These are phyloP conservation scores for Cordyceps cateniannulata DNA, from an alignment of 2,329 filamentous ascomycete genomes.

Conservation along the genomic window DNA sequence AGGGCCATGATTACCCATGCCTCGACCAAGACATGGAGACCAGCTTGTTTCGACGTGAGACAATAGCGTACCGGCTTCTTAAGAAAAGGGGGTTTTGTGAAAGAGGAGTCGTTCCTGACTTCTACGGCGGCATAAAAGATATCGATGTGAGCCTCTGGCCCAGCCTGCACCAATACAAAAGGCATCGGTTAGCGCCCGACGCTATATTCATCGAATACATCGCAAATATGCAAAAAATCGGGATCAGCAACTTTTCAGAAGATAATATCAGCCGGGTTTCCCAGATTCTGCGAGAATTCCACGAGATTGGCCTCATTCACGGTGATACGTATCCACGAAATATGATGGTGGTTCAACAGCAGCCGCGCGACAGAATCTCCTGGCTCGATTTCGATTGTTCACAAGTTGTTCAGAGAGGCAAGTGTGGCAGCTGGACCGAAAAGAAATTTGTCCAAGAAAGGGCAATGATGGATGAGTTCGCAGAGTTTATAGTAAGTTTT, in stretches of 20 bases:
- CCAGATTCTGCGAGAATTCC: not conserved
- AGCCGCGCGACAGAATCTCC: not conserved
- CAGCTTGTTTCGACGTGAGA: not conserved
- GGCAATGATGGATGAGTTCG: not conserved
- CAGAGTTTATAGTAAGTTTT: too few relatives aligned
- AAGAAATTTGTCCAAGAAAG: not conserved
- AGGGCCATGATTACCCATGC: too few relatives aligned
- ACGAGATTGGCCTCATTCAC: not conserved
- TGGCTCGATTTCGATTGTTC: not conserved
- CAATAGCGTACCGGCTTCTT: not conserved
- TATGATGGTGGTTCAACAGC: not conserved
- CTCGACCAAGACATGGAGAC: too few relatives aligned
- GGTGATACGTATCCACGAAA: not conserved
- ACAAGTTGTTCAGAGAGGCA: not conserved
- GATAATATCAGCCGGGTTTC: not conserved
- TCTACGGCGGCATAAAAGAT: not conserved
- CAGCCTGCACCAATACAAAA: not conserved
- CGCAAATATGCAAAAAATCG: not conserved
- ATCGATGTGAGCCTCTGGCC: not conserved
- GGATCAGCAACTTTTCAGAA: not conserved
- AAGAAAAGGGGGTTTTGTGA: not conserved
- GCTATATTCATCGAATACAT: constrained; percentile 1
- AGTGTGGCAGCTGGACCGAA: not conserved
- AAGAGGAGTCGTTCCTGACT: not conserved
- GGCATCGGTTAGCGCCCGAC: not conserved